Evolutionary conservation across 352 stramenopile genomes (phyloP).

Genomic region (Thalassiosira exigua): DNA sequence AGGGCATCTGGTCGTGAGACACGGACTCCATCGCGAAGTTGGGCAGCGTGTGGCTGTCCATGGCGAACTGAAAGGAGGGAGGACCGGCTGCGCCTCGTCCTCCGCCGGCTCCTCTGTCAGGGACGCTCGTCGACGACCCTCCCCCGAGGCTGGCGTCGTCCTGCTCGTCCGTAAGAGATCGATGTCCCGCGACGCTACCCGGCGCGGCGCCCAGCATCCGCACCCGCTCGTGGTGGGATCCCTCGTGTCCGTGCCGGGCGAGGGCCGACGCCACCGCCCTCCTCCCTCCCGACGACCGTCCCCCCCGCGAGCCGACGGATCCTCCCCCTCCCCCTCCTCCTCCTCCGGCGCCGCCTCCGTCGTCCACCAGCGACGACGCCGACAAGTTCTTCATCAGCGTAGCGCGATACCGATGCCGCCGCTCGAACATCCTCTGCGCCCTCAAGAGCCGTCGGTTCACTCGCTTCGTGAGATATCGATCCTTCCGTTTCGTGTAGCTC

Average conservation of each 20-base stretch:
- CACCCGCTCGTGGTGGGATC: conserved; percentile 50
- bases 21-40: conserved; percentile 69
- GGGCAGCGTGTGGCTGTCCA: conserved; percentile 59
- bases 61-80: conserved; percentile 10
- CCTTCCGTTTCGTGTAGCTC: conserved; percentile 47
- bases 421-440: conserved; percentile 67
- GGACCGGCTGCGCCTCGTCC: too few species aligned
- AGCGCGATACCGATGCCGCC: conserved; percentile 44
- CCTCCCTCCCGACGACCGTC: conserved; percentile 17
- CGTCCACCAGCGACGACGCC: conserved; percentile 5
- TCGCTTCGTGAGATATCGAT: conserved; percentile 44
- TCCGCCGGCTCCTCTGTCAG: too few species aligned
- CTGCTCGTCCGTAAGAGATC: too few species aligned
- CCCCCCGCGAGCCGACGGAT: too few species aligned
- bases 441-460: conserved; percentile 55
- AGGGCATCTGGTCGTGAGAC: conserved; percentile 74
- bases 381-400: conserved; percentile 39
- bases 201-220: conserved; percentile 31
- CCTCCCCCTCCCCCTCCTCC: background rate
- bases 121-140: background rate
- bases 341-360: conserved; percentile 5
- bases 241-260: conserved; percentile 42
- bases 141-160: conserved; percentile 26
- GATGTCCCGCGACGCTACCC: too few species aligned
- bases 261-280: conserved; percentile 39